phyloP scores from a whole-genome alignment of 2,329 filamentous ascomycete species.

The Emmonsia crescens region DNA sequence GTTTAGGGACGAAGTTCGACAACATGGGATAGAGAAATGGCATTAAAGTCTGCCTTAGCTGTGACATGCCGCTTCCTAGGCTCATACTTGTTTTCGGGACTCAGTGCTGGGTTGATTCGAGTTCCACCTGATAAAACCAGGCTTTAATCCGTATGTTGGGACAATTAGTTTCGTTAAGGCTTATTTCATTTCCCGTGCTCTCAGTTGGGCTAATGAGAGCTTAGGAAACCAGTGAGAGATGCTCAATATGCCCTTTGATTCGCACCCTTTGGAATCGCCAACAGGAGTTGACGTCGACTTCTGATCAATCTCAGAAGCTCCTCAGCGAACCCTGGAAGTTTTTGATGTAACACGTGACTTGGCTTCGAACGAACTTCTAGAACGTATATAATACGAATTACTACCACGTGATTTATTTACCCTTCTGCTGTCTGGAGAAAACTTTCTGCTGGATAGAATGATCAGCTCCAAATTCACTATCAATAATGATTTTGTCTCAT shows the following conservation, averaged over 20 bases:
- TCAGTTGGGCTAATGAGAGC: background rate
- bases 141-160: background rate
- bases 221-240: background rate
- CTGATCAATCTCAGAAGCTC: too few relatives aligned
- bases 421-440: too few relatives aligned
- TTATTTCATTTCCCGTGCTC: background rate
- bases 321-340: too few relatives aligned
- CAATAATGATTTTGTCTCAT: too few relatives aligned
- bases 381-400: too few relatives aligned
- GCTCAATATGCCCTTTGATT: background rate
- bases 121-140: background rate
- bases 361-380: too few relatives aligned
- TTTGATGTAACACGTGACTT: background rate
- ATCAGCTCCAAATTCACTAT: background rate
- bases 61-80: slow-evolving; percentile 7
- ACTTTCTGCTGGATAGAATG: too few relatives aligned
- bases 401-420: too few relatives aligned
- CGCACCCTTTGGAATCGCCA: background rate
- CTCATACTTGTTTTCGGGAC: background rate
- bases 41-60: slow-evolving; percentile 16
- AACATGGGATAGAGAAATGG: slow-evolving; percentile 28
- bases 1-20: slow-evolving; percentile 10
- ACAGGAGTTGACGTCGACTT: background rate
- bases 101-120: background rate
- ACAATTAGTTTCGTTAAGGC: background rate